These are phyloP conservation scores for Kwoniella dejecticola DNA, from an alignment of 768 basidiomycete genomes.

Conservation along the genomic window DNA sequence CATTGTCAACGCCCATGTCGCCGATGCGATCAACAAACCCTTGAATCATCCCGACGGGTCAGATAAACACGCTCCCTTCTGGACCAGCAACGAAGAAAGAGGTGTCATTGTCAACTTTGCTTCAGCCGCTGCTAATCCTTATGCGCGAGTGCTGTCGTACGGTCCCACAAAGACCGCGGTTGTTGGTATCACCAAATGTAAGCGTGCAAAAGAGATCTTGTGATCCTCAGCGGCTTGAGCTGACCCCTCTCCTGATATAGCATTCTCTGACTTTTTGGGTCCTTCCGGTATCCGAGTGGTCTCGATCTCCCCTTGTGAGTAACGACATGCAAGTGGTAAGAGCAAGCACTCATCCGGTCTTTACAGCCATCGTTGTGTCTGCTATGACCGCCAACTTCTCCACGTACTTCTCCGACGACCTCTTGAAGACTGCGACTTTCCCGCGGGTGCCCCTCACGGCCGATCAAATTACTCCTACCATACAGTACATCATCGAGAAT, in stretches of 20 bases:
- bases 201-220: neutral
- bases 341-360: neutral
- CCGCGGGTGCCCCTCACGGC: slow-evolving; percentile 30
- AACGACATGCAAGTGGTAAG: neutral
- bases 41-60: slow-evolving; percentile 39
- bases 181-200: slow-evolving; percentile 42
- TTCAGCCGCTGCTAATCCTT: slow-evolving; percentile 43
- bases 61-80: slow-evolving; percentile 35
- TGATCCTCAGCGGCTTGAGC: neutral
- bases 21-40: slow-evolving; percentile 50
- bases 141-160: slow-evolving; percentile 48
- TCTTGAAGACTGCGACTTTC: slow-evolving; percentile 37
- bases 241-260: neutral
- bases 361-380: slow-evolving; percentile 30
- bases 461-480: slow-evolving; percentile 35
- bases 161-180: slow-evolving; percentile 50
- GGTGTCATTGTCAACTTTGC: slow-evolving; percentile 54
- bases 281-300: slow-evolving; percentile 49
- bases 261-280: slow-evolving; percentile 47
- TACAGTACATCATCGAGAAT: slow-evolving; percentile 39
- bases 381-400: slow-evolving; percentile 39
- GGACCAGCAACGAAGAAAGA: slow-evolving; percentile 45
- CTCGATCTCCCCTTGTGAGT: slow-evolving; percentile 50
- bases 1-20: slow-evolving; percentile 48
- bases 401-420: slow-evolving; percentile 36